Base-by-base conservation (phyloP, 2,329 filamentous ascomycete species). In the Trichoderma atroviride region DNA sequence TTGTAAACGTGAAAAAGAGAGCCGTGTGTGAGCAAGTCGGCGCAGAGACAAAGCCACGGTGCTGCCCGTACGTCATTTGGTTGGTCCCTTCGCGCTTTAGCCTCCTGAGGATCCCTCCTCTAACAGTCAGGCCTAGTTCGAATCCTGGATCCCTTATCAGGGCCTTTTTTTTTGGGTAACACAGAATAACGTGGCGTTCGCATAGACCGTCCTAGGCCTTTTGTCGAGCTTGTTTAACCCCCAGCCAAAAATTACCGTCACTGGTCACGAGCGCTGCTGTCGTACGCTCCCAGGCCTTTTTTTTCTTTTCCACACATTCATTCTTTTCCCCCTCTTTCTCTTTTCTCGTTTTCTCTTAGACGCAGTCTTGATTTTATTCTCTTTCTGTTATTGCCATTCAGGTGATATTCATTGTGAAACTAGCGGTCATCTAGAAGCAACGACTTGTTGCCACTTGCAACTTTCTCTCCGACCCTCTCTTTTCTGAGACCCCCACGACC, bases 131-230 rank as follows among this genome's bases (percentile, higher is more conserved):
- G 43, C 43, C 43, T 55, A 64, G 61, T 40, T 40, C 7, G 10
- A 43, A 43, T 43, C 40, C 40, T 43, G 31, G 52, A 43, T 64
- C 50, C 61, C 61, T 64, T 64, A 64, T 64, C 61, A 37, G 33
- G 40, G 22, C 22, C 22, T 22, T 24, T 37, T 53, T 24, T 40
- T 31, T 43, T 24, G 47, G 55, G 55, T 35, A 31, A 29, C 29
- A 57, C 29, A 61, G 50, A 65, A 65, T n/a, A 65, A 53, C 62
- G 62, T 65, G 62, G 62, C 62, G 62, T 65, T 57, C 35, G 47
- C 35, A 37, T 37, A 55, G 60, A 29, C 31, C 52, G 31, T 22
- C 40, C 37, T 43, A 35, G 47, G 47, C 47, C 47, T 50, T 47
- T 50, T 50, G 47, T 50, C 47, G 37, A 35, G n/a, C 27, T 57